Evolutionary conservation across 805 yeast genomes (phyloP).

Genomic region (Danielia reshetovae): DNA sequence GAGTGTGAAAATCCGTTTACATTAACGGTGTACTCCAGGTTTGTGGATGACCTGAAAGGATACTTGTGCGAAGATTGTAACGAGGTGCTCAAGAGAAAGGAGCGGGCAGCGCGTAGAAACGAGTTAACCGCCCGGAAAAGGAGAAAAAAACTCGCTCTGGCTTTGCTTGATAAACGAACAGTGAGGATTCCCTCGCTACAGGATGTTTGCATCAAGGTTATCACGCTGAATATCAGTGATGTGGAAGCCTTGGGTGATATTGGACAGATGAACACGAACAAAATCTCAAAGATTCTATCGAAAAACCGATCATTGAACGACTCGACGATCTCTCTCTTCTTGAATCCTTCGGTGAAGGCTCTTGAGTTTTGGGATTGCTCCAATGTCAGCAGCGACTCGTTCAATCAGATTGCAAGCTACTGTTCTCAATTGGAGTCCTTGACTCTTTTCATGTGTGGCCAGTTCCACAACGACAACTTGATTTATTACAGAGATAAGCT

Average conservation of each 20-base stretch:
- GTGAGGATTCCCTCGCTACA: slow-evolving; percentile 68
- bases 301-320: slow-evolving; percentile 78
- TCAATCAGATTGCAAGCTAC: slow-evolving; percentile 65
- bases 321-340: slow-evolving; percentile 67
- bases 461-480: slow-evolving; percentile 73
- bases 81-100: slow-evolving; percentile 34
- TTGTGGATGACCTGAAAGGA: slow-evolving; percentile 50
- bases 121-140: slow-evolving; percentile 66
- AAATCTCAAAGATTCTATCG: slow-evolving; percentile 71
- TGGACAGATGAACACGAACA: slow-evolving; percentile 66
- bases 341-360: slow-evolving; percentile 52
- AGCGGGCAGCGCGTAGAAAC: slow-evolving; percentile 44
- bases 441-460: slow-evolving; percentile 89
- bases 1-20: slow-evolving; percentile 58
- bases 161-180: slow-evolving; percentile 69
- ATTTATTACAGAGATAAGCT: slow-evolving; percentile 60
- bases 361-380: slow-evolving; percentile 94
- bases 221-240: slow-evolving; percentile 63
- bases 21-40: slow-evolving; percentile 64
- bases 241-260: slow-evolving; percentile 86
- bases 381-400: slow-evolving; percentile 59
- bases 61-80: slow-evolving; percentile 66
- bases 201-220: slow-evolving; percentile 69
- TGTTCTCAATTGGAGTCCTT: slow-evolving; percentile 70
- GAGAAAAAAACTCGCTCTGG: slow-evolving; percentile 78